Base-by-base conservation (phyloP, 352 stramenopile species). In the Pythium aquatile region DNA sequence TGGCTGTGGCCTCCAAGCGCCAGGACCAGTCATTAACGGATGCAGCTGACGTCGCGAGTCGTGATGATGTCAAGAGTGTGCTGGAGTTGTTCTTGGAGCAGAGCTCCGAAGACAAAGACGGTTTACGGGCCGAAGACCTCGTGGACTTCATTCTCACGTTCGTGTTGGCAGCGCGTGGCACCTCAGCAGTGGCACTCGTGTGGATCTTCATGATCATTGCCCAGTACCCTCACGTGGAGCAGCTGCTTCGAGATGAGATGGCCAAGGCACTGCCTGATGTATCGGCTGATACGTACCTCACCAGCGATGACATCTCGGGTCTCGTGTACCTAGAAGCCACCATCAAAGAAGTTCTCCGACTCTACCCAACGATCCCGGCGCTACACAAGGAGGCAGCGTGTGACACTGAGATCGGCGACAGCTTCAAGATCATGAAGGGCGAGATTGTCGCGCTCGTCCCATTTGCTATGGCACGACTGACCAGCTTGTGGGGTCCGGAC, bases 131-230 rank as follows among this genome's bases (percentile, higher is more conserved):
- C 10, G 82, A 78, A 49, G 82, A 83, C 52, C 69, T 95, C n/a
- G 57, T 81, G 14, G 81, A 94, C 33, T 67, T 96, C 28, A 74
- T 85, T 3, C 71, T 94, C 9, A 72, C 74, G 5, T 77, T 94
- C 52, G 65, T 96, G 32, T 49, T 86, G 16, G 87, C 80, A 24
- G 84, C 85, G 3, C 77, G 82, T 30, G 85, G 93, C 58, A 95
- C 80, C 0, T 94, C 87, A 4, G 80, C 85, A 3, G 72, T 62
- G 61, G 80, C 82, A 20, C 54, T 95, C 24, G 75, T 68, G 40
- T 96, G 87, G 87, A 70, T 86, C 8, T 68, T 95, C 32, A 76
- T 87, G 55, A 75, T 81, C 67, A 64, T 96, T 5, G 76, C 77
- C 48, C 73, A 72, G 16, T 65, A 91, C 62, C 85, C 83, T 17